A percentile compares a stretch with the other conserved stretches of the same genome.
phyloP scores from a whole-genome alignment of 768 basidiomycete genomes.

The Tricholoma sp. region DNA sequence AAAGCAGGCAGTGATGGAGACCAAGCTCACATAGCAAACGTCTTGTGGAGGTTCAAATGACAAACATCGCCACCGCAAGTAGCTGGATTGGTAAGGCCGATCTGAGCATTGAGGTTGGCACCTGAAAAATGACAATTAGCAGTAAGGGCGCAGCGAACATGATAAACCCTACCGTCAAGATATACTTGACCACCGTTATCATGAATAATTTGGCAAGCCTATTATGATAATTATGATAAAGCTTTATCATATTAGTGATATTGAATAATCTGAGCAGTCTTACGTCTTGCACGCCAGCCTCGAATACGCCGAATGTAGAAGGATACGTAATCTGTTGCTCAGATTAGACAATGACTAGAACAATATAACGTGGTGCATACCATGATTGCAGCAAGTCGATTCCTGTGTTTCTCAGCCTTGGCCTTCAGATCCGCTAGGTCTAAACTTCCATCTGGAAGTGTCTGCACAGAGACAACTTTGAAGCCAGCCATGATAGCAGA shows the following conservation, averaged over 20 bases:
- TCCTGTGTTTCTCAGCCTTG: slow-evolving; percentile 89
- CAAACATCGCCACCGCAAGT: slow-evolving; percentile 98
- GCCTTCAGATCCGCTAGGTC: slow-evolving; percentile 80
- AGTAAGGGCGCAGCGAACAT: neutral
- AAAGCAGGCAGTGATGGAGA: neutral
- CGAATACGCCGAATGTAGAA: slow-evolving; percentile 97
- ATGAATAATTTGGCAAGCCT: slow-evolving; percentile 93
- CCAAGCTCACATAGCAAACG: slow-evolving; percentile 79
- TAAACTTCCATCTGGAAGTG: slow-evolving; percentile 79
- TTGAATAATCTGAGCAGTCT: slow-evolving; percentile 9
- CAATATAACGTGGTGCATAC: slow-evolving; percentile 30
- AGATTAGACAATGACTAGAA: neutral
- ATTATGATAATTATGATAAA: slow-evolving; percentile 2
- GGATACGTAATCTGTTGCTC: slow-evolving; percentile 84
- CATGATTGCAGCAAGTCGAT: slow-evolving; percentile 95
- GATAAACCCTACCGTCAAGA: slow-evolving; percentile 61
- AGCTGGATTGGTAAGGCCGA: slow-evolving; percentile 89
- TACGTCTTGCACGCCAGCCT: slow-evolving; percentile 79
- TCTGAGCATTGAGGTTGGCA: slow-evolving; percentile 92
- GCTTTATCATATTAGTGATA: neutral
- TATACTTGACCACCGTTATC: slow-evolving; percentile 96
- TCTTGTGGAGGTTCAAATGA: slow-evolving; percentile 98
- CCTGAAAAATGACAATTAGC: slow-evolving; percentile 28
- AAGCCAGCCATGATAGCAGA: slow-evolving; percentile 97
- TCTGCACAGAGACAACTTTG: slow-evolving; percentile 95